These are phyloP conservation scores for Holtermanniella nyarrowii DNA, from an alignment of 768 basidiomycete species.

Conservation along the genomic window DNA sequence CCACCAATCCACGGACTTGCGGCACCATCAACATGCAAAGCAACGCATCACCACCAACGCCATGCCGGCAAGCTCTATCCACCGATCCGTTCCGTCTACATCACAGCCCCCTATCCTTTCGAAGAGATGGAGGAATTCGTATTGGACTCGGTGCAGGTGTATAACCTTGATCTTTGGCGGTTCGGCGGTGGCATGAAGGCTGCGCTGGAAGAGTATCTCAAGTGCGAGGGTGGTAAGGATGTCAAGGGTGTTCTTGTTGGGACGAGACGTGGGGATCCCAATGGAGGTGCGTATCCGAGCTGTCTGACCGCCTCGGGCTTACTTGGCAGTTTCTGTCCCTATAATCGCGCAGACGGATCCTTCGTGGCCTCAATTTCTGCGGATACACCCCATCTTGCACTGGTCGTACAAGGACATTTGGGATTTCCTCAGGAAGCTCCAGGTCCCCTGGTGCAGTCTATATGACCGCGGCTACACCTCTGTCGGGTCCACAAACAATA, in stretches of 20 bases:
- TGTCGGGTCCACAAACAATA: constrained; percentile 89
- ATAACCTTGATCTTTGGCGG: constrained; percentile 66
- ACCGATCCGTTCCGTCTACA: constrained; percentile 54
- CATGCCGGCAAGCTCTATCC: constrained; percentile 45
- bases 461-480: constrained; percentile 98
- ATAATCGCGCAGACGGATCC: constrained; percentile 59
- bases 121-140: constrained; percentile 75
- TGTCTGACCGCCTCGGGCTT: neutral
- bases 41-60: constrained; percentile 41
- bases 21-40: neutral
- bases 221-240: constrained; percentile 39
- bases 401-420: constrained; percentile 89
- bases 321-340: constrained; percentile 10
- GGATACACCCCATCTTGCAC: constrained; percentile 90
- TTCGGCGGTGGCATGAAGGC: constrained; percentile 57
- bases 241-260: constrained; percentile 80
- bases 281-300: constrained; percentile 61
- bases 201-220: constrained; percentile 65
- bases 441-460: constrained; percentile 74
- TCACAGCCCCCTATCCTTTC: constrained; percentile 84
- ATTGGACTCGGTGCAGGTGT: constrained; percentile 50
- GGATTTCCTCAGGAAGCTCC: constrained; percentile 63
- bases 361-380: constrained; percentile 79
- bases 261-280: constrained; percentile 79
- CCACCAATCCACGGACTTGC: constrained; percentile 12